phyloP scores from a whole-genome alignment of 768 basidiomycete genomes.

The Podaxis sp. region DNA sequence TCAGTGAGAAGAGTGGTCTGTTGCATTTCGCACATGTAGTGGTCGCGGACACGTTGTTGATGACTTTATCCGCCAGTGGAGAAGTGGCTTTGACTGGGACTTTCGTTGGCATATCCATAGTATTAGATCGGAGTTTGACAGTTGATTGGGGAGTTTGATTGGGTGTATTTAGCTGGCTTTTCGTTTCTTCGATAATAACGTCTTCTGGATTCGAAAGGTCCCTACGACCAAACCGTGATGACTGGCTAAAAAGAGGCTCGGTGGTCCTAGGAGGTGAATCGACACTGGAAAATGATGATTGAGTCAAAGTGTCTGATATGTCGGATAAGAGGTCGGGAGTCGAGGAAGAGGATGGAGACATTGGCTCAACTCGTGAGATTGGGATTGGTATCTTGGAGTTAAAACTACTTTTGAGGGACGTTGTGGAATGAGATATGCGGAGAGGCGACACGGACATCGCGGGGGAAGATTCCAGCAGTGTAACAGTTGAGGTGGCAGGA shows the following conservation, averaged over 20 bases:
- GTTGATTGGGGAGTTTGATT: conserved; percentile 27
- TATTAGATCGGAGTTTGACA: conserved; percentile 17
- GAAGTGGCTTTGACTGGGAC: conserved; percentile 26
- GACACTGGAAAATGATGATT: conserved; percentile 48
- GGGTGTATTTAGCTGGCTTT: conserved; percentile 33
- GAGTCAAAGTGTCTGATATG: conserved; percentile 56
- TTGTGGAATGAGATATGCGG: conserved; percentile 22
- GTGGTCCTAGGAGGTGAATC: conserved; percentile 48
- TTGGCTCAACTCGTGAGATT: background rate
- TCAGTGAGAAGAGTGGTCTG: conserved; percentile 54
- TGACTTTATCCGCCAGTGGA: conserved; percentile 5
- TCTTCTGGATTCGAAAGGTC: conserved; percentile 29
- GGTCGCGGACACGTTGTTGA: conserved; percentile 29
- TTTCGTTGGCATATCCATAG: conserved; percentile 27
- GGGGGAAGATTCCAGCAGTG: conserved; percentile 18
- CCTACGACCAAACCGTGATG: conserved; percentile 21
- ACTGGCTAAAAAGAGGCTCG: conserved; percentile 21
- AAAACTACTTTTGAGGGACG: conserved; percentile 17
- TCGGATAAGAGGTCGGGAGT: conserved; percentile 65
- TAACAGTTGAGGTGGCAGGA: conserved; percentile 21
- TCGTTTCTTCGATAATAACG: conserved; percentile 31
- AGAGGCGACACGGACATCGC: conserved; percentile 17
- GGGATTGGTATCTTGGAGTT: conserved; percentile 13
- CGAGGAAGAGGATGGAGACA: conserved; percentile 13
- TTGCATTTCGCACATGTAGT: conserved; percentile 62